Conservation (phyloP, 352 stramenopile genomes). For the Globisporangium sylvaticum region DNA sequence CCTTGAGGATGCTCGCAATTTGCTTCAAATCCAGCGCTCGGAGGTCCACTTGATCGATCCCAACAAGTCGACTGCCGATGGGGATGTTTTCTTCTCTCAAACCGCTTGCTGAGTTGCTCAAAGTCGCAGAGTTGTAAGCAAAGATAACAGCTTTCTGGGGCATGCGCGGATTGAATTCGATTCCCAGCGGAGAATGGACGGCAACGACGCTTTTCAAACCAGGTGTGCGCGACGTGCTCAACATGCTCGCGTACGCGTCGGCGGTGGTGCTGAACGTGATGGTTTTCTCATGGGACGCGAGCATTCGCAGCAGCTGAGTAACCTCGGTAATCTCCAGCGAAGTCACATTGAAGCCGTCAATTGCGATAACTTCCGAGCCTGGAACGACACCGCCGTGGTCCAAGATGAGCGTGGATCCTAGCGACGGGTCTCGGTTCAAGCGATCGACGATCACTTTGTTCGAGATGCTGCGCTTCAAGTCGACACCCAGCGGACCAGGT, state of each 20-base stretch:
- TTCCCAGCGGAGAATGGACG: slow-evolving; percentile 22
- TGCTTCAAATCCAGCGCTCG: slow-evolving; percentile 31
- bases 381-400: slow-evolving; percentile 41
- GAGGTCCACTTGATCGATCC: slow-evolving; percentile 42
- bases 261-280: slow-evolving; percentile 56
- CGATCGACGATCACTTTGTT: slow-evolving; percentile 45
- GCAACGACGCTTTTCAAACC: slow-evolving; percentile 18
- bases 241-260: slow-evolving; percentile 31
- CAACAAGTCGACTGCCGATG: slow-evolving; percentile 41
- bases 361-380: slow-evolving; percentile 44
- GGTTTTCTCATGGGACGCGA: slow-evolving; percentile 40
- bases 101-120: slow-evolving; percentile 12
- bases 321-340: slow-evolving; percentile 32
- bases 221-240: slow-evolving; percentile 16
- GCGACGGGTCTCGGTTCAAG: slow-evolving; percentile 29
- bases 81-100: slow-evolving; percentile 25
- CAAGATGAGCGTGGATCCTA: slow-evolving; percentile 33
- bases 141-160: slow-evolving; percentile 19
- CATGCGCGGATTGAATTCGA: slow-evolving; percentile 27
- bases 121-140: slow-evolving; percentile 10
- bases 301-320: slow-evolving; percentile 30
- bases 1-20: slow-evolving; percentile 29
- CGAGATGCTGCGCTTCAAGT: slow-evolving; percentile 38
- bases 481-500: slow-evolving; percentile 45
- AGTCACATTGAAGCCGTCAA: slow-evolving; percentile 46